Base-by-base conservation (phyloP, 768 basidiomycete species). In the Suillus occidentalis region DNA sequence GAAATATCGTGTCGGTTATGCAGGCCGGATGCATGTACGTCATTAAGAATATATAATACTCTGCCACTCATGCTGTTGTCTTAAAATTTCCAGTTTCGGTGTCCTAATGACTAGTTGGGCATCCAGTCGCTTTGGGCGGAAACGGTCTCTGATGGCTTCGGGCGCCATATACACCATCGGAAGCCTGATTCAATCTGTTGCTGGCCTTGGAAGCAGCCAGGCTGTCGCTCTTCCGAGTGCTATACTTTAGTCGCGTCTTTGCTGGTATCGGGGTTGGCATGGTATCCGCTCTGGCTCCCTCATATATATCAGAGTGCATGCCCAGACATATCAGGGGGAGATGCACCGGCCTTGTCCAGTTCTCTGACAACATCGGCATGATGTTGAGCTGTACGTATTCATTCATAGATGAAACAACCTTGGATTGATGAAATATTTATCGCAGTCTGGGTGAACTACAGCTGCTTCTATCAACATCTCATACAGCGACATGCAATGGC, bases 231-330 rank as follows among this genome's bases (percentile, higher is more conserved):
- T 80, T 25, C 67, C 67, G 72, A 14, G 74, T 80, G 13, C 71
- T 81, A 14, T 81, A 79, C 66, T 79, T 79, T 69, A 76, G 79
- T 47, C 78, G 84, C 16, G 86, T 87, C 73, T 68, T 89, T 0
- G 79, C 83, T 10, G 87, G 87, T 8, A 75, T 87, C 58, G 86
- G 87, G 1, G 84, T 86, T 42, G 84, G 85, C 6, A 81, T 81
- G 79, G 78, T 81, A 4, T 78, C 78, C 7, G 80, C 80, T 1
- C 71, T 83, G 7, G 80, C 81, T 2, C 82, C 82, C 20, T 73
- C 79, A 4, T 84, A 83, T 62, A 77, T 83, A 9, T 82, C 81
- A 3, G 82, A 83, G 69, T 81, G 76, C 59, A 77, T 77, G 13
- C 82, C 81, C 1, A 76, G 68, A 61, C 70, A 75, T 13, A 82